Evolutionary conservation across 257 asterid genomes (phyloP).

Genomic region (Henckelia pumila): DNA sequence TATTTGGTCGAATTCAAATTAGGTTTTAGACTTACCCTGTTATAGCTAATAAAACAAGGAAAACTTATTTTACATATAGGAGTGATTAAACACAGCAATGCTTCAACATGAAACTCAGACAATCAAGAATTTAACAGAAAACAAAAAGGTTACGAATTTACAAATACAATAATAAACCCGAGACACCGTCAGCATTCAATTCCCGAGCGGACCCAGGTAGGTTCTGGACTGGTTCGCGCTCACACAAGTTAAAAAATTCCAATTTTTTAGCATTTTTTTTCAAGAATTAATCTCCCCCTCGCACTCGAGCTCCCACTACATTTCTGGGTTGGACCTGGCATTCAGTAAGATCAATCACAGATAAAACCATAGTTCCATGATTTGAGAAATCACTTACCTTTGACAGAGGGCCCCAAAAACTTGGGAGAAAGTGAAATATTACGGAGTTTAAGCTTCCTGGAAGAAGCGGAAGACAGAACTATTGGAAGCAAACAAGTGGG

Average conservation of each 20-base stretch:
- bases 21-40: background rate
- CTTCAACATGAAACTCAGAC: background rate
- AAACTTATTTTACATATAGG: background rate
- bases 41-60: background rate
- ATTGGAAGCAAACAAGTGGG: slow-evolving; percentile 27
- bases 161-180: slow-evolving; percentile 11
- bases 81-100: background rate
- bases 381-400: no score
- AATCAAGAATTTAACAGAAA: background rate
- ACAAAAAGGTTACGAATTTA: background rate
- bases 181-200: background rate
- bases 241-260: background rate
- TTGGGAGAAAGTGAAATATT: slow-evolving; percentile 29
- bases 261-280: no score
- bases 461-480: slow-evolving; percentile 28
- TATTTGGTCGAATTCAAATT: background rate
- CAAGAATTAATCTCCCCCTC: no score
- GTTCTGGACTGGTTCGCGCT: background rate
- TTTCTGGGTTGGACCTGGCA: no score
- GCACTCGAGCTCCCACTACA: no score
- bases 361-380: background rate
- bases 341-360: background rate
- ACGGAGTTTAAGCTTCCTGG: slow-evolving; percentile 27
- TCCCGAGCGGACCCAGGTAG: background rate
- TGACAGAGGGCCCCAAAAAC: slow-evolving; percentile 28